Evolutionary conservation across 1,284 basidiomycete genomes (phyloP).

Genomic region (Leccinum pseudoinsigne): DNA sequence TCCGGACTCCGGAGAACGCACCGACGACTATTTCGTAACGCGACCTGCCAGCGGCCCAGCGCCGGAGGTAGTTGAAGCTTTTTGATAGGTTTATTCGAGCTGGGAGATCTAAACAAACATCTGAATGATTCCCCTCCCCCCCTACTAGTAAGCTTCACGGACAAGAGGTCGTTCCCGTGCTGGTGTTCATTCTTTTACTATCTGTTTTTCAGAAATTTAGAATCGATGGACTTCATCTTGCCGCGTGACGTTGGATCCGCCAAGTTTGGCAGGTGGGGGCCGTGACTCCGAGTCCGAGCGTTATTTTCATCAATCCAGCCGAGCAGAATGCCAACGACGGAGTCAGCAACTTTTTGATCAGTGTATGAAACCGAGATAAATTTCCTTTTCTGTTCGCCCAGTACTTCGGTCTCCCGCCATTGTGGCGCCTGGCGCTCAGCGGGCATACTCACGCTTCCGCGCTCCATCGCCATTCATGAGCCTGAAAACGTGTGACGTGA

Average conservation of each 20-base stretch:
- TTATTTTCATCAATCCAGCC: neutral
- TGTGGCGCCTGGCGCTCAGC: neutral
- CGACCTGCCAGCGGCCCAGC: no score
- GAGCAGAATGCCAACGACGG: neutral
- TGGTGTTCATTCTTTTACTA: neutral
- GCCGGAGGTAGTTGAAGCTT: no score
- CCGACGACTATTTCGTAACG: no score
- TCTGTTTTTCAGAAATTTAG: neutral
- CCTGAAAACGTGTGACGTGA: neutral
- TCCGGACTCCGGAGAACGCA: neutral
- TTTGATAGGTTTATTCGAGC: neutral
- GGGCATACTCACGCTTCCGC: neutral
- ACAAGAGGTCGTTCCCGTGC: neutral
- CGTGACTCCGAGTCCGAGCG: neutral
- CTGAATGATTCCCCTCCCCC: neutral
- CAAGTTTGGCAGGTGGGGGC: neutral
- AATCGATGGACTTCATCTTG: neutral
- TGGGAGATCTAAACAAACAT: neutral
- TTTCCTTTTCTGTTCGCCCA: neutral
- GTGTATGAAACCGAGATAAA: neutral
- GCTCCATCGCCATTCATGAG: neutral
- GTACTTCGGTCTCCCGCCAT: neutral
- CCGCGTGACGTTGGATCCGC: neutral
- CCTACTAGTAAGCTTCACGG: neutral
- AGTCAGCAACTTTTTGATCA: neutral